Conservation (phyloP, 1,284 basidiomycete genomes). For the Athelia sp. region DNA sequence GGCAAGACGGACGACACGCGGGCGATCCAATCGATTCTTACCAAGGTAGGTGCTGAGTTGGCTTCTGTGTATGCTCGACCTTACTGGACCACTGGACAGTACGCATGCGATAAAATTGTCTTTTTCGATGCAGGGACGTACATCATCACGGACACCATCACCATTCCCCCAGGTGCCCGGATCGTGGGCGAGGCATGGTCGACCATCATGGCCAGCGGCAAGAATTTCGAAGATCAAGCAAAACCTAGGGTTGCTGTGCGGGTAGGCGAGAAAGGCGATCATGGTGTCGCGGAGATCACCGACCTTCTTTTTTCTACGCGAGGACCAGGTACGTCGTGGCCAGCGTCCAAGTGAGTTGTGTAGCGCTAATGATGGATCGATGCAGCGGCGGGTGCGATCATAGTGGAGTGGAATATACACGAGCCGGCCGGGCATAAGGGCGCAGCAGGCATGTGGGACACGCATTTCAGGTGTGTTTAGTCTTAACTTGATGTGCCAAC, state of each 20-base stretch:
- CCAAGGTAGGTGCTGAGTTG: conserved; percentile 32
- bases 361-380: conserved; percentile 1
- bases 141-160: conserved; percentile 57
- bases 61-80: too few species aligned
- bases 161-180: conserved; percentile 65
- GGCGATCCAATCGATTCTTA: conserved; percentile 57
- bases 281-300: conserved; percentile 38
- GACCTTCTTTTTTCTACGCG: conserved; percentile 42
- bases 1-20: conserved; percentile 72
- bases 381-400: conserved; percentile 48
- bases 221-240: conserved; percentile 48
- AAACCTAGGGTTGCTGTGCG: conserved; percentile 53
- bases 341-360: neutral
- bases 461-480: conserved; percentile 36
- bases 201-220: conserved; percentile 63
- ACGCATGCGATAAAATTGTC: conserved; percentile 41
- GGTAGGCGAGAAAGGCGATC: conserved; percentile 42
- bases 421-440: conserved; percentile 43
- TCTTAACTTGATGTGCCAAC: conserved; percentile 5
- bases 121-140: conserved; percentile 43
- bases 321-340: conserved; percentile 36
- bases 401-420: conserved; percentile 57
- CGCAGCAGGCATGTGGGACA: conserved; percentile 55
- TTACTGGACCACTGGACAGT: conserved; percentile 34
- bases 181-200: conserved; percentile 78